phyloP scores from a whole-genome alignment of 805 yeast genomes.

The Barnettozyma californica region DNA sequence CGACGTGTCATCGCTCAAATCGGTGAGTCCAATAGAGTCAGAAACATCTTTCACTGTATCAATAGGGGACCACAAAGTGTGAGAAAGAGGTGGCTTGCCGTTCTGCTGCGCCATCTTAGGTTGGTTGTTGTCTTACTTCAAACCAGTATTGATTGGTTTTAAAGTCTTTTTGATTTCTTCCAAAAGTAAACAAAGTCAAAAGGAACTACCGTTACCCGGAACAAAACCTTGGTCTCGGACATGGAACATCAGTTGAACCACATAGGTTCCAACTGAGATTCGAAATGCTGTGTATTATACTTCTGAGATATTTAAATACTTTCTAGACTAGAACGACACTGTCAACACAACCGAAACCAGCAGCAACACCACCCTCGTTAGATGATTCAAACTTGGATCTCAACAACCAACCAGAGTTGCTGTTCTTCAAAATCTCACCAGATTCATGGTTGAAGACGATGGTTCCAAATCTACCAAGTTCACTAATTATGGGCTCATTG shows the following conservation, averaged over 20 bases:
- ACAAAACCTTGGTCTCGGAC: no score
- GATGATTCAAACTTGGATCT: conserved; percentile 84
- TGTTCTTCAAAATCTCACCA: conserved; percentile 55
- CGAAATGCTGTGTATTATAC: no score
- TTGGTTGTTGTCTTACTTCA: neutral
- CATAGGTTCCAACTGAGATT: neutral
- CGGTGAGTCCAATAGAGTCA: conserved; percentile 76
- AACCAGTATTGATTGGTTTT: no score
- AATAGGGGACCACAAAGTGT: conserved; percentile 94
- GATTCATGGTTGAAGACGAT: conserved; percentile 63
- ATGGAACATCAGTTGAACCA: no score
- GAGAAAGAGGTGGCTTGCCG: conserved; percentile 58
- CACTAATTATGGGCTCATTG: conserved; percentile 78
- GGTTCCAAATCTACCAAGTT: conserved; percentile 87
- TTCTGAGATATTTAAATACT: no score
- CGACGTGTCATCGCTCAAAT: conserved; percentile 85
- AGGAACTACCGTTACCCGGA: neutral
- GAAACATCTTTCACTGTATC: conserved; percentile 97
- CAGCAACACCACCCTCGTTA: conserved; percentile 98
- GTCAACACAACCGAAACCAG: conserved; percentile 97
- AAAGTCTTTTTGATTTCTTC: neutral
- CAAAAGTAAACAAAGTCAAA: neutral
- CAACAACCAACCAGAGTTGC: conserved; percentile 76
- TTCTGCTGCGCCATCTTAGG: conserved; percentile 9
- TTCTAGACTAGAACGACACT: conserved; percentile 49